Evolutionary conservation across 177 flowering plant genomes (phyloP).

Genomic region (Vitis hybrid): DNA sequence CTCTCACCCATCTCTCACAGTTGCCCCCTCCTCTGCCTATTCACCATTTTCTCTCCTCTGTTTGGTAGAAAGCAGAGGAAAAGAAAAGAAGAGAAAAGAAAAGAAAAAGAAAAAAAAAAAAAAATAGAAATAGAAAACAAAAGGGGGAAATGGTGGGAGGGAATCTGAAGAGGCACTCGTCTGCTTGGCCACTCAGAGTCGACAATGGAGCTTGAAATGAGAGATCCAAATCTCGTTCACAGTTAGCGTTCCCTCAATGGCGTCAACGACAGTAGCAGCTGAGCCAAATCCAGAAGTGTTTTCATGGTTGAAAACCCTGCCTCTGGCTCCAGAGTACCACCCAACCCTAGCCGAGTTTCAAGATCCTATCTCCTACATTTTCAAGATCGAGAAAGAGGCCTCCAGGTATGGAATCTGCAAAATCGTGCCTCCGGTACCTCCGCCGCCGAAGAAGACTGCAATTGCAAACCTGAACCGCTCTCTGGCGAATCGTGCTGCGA

Average conservation of each 20-base stretch:
- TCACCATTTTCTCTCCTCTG: slow-evolving; percentile 14
- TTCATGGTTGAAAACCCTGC: slow-evolving; percentile 84
- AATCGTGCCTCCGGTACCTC: slow-evolving; percentile 86
- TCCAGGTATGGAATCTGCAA: slow-evolving; percentile 93
- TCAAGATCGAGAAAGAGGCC: slow-evolving; percentile 95
- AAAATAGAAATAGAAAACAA: background rate
- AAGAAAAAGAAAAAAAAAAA: background rate
- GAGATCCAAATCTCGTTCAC: background rate
- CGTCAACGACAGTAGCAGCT: slow-evolving; percentile 26
- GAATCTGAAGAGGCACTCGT: slow-evolving; percentile 5
- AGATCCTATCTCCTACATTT: slow-evolving; percentile 97
- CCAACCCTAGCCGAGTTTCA: slow-evolving; percentile 85
- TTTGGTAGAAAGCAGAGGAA: slow-evolving; percentile 15
- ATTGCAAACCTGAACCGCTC: slow-evolving; percentile 69
- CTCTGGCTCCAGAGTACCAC: slow-evolving; percentile 89
- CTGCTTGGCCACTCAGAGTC: background rate
- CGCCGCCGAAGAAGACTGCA: slow-evolving; percentile 63
- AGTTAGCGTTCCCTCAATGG: slow-evolving; percentile 25
- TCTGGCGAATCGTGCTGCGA: slow-evolving; percentile 47
- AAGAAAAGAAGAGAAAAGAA: background rate
- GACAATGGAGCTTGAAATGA: slow-evolving; percentile 13
- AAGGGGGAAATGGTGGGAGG: background rate
- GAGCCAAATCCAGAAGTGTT: slow-evolving; percentile 59
- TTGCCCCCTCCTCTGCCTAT: slow-evolving; percentile 15
- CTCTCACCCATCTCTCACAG: background rate